Evolutionary conservation across 345 rosid species (phyloP), one percentile per base, ranked within the genome.

Genomic region (Microcos paniculata): DNA sequence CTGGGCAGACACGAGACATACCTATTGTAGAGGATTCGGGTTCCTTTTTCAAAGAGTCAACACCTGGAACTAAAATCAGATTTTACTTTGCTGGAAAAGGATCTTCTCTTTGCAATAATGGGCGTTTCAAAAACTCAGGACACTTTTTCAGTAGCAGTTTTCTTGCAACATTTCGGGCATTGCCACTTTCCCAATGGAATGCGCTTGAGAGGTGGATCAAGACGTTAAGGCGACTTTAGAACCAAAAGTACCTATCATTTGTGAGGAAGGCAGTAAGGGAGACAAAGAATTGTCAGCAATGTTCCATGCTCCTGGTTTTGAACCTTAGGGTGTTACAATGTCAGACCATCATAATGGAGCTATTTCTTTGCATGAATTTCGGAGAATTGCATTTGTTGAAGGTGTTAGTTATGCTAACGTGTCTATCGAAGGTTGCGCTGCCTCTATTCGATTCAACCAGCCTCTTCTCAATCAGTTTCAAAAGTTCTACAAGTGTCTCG

Each of bases 191-290:
- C 99, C 77, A 67, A 87, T 58, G 99, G 99, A 80, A 91, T 90
- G 73, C 97, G 94, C 99, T 96, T 76, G n/a, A n/a, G n/a, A n/a
- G n/a, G n/a, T n/a, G n/a, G n/a, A n/a, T n/a, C n/a, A n/a, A n/a
- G n/a, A n/a, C n/a, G n/a, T n/a, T n/a, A 82, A 74, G 58, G 77
- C 84, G 73, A 73, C 85, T 82, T 82, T 57, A 42, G 93, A 95
- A 74, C 97, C 99, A 8, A 95, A 91, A 83, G 92, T 95, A 58
- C 98, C 96, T 53, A 89, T 95, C 65, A 85, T 95, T 76, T 86
- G 99, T 52, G 99, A 95, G 85, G 99, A 95, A 85, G 99, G 99
- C 45, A 95, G 99, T 84, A 95, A 91, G 38, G 98, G 98, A 56
- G 99, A 95, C 79, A 85, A 97, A 66, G 98, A 95, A 86, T 93